Evolutionary conservation across 306 rosid genomes (phyloP).

Genomic region (Cucurbita pepo): DNA sequence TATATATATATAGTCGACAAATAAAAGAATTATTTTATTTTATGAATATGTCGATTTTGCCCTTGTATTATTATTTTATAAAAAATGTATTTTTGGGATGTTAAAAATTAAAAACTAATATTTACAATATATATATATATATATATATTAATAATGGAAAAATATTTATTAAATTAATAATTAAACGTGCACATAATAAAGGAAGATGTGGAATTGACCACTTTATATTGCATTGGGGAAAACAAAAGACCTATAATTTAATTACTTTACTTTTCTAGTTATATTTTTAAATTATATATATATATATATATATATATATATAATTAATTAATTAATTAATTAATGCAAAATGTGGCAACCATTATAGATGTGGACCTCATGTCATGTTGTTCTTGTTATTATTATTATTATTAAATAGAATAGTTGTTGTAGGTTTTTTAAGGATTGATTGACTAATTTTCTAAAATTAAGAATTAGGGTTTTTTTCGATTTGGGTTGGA

Average conservation of each 20-base stretch:
- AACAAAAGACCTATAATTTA: background rate
- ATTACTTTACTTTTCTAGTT: background rate
- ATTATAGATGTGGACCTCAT: conserved; percentile 1
- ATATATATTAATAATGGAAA: no score
- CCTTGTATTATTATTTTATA: no score
- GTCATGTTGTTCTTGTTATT: background rate
- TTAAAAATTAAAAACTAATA: no score
- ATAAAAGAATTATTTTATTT: no score
- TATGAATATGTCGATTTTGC: no score
- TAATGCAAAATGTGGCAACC: background rate
- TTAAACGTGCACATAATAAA: no score
- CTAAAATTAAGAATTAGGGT: background rate
- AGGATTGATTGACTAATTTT: background rate
- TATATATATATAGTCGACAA: no score
- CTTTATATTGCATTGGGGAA: background rate
- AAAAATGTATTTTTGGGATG: no score
- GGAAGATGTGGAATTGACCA: background rate
- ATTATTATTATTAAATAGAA: background rate
- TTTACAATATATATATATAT: no score
- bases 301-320: background rate
- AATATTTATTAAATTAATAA: no score
- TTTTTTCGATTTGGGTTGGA: no score
- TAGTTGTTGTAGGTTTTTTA: background rate
- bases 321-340: background rate
- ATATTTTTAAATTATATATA: background rate